Evolutionary conservation across 2,329 filamentous ascomycete species (phyloP).

Genomic region (Pseudopyricularia cyperi): DNA sequence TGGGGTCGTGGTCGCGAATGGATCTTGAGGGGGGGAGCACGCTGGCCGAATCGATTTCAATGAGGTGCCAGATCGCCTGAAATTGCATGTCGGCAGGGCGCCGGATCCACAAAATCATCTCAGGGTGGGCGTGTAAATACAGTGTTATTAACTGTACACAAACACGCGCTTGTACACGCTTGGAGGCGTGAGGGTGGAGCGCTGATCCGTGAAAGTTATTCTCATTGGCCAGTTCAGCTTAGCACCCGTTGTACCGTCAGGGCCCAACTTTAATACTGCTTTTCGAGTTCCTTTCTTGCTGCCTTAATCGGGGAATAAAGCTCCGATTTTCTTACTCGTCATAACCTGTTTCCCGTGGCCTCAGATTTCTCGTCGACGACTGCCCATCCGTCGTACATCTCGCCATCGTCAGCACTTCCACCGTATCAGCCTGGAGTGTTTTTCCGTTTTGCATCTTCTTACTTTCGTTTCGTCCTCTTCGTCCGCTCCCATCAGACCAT

Average conservation of each 20-base stretch:
- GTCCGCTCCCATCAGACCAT: background rate
- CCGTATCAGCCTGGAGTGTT: background rate
- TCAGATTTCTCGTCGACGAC: background rate
- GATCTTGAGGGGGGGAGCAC: background rate
- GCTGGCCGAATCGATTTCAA: background rate
- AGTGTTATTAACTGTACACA: background rate
- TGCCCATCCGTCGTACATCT: background rate
- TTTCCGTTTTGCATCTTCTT: background rate
- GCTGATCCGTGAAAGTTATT: background rate
- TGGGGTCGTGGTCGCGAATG: background rate
- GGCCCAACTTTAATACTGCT: too few relatives aligned
- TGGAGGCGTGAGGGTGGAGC: background rate
- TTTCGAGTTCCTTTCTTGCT: background rate
- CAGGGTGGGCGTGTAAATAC: background rate
- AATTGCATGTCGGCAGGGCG: background rate
- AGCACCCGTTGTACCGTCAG: background rate
- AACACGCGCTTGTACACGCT: background rate
- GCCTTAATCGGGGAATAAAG: background rate
- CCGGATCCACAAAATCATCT: background rate
- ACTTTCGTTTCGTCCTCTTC: background rate
- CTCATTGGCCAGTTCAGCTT: background rate
- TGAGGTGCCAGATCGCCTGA: slow-evolving; percentile 2
- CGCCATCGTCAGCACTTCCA: background rate
- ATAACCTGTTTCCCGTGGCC: background rate
- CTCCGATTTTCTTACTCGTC: background rate